Conservation (phyloP, 345 rosid species). For the Abelmoschus esculentus region DNA sequence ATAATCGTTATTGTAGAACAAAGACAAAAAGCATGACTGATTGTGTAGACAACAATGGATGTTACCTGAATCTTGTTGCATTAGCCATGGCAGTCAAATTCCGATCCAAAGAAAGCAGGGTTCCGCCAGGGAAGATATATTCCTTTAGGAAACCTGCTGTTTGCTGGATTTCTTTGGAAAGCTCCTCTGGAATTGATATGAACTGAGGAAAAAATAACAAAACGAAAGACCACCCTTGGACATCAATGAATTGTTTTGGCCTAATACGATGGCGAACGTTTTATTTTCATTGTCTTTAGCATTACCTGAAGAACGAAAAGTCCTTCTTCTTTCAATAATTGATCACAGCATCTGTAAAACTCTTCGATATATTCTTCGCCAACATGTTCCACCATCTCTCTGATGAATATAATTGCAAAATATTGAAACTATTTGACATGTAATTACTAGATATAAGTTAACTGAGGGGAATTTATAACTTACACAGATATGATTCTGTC, state of each 20-base stretch:
- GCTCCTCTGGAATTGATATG: slow-evolving; percentile 74
- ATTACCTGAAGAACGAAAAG: slow-evolving; percentile 72
- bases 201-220: slow-evolving; percentile 33
- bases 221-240: neutral
- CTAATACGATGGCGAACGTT: neutral
- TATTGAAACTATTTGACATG: neutral
- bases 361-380: slow-evolving; percentile 89
- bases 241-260: neutral
- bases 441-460: neutral
- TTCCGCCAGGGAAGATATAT: slow-evolving; percentile 85
- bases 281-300: neutral
- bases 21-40: neutral
- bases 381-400: slow-evolving; percentile 88
- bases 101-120: slow-evolving; percentile 68
- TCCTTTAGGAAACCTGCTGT: slow-evolving; percentile 88
- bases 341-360: slow-evolving; percentile 64
- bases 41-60: neutral
- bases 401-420: slow-evolving; percentile 15
- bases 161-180: slow-evolving; percentile 61
- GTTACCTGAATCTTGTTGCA: slow-evolving; percentile 68
- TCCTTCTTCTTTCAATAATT: slow-evolving; percentile 66
- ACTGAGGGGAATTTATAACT: neutral
- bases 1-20: neutral
- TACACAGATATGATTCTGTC: slow-evolving; percentile 80
- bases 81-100: slow-evolving; percentile 71